A percentile compares a stretch with the other conserved stretches of the same genome.
Conservation (phyloP, 306 rosid genomes). For the Begonia peltatifolia region DNA sequence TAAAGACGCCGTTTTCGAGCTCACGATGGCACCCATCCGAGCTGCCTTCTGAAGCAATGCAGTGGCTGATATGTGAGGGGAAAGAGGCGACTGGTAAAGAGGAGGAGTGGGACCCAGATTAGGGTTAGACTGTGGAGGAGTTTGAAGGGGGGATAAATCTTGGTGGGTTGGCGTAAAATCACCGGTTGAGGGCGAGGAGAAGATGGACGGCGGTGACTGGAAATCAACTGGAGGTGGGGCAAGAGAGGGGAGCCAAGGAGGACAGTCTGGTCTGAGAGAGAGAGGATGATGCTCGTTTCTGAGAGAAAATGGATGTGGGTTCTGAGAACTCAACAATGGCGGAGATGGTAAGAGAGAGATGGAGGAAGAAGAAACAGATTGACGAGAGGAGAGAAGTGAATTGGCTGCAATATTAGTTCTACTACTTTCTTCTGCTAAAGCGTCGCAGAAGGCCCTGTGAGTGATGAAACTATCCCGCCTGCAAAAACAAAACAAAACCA, state of each 20-base stretch:
- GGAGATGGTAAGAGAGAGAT: neutral
- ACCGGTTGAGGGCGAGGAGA: constrained; percentile 22
- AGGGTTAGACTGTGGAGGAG: constrained; percentile 31
- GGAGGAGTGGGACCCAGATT: constrained; percentile 19
- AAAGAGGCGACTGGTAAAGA: constrained; percentile 30
- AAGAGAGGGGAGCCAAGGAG: constrained; percentile 41
- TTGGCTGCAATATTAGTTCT: constrained; percentile 26
- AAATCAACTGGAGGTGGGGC: constrained; percentile 8
- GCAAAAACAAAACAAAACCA: neutral
- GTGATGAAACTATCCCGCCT: constrained; percentile 98
- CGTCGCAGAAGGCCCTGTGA: constrained; percentile 98
- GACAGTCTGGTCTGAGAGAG: constrained; percentile 28
- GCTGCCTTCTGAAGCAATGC: constrained; percentile 97
- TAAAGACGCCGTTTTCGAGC: constrained; percentile 1
- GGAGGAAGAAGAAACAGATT: constrained; percentile 11
- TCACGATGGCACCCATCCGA: constrained; percentile 79
- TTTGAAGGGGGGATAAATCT: constrained; percentile 3
- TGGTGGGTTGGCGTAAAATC: constrained; percentile 4
- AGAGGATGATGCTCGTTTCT: constrained; percentile 44
- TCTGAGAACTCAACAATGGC: neutral
- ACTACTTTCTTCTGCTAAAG: constrained; percentile 83
- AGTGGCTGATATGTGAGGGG: constrained; percentile 86
- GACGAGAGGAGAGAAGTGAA: constrained; percentile 25
- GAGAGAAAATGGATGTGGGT: constrained; percentile 14
- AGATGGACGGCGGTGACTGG: constrained; percentile 20